Evolutionary conservation across 192 early-diverging fungal species (phyloP).

Genomic region (Linnemannia exigua): DNA sequence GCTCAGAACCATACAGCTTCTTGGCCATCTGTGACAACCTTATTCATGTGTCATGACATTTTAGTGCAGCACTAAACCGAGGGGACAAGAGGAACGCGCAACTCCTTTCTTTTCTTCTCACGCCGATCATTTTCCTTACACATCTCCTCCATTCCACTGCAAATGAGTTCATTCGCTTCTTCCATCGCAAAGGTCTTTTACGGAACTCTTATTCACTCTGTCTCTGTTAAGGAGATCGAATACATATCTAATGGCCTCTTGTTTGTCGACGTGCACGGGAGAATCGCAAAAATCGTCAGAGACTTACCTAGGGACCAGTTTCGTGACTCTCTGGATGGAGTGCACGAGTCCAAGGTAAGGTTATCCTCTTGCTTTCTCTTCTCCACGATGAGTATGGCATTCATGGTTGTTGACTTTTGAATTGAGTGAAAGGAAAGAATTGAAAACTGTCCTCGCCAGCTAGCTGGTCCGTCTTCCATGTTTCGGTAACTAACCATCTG

Average conservation of each 20-base stretch:
- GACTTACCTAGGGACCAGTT: neutral
- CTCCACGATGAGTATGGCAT: neutral
- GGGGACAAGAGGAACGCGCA: neutral
- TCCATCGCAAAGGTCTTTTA: slow-evolving; percentile 26
- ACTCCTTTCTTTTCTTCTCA: neutral
- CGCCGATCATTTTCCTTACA: neutral
- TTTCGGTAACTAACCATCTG: neutral
- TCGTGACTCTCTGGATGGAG: neutral
- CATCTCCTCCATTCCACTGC: neutral
- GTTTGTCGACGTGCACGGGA: slow-evolving; percentile 22
- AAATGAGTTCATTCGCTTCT: slow-evolving; percentile 8
- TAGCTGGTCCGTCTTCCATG: neutral
- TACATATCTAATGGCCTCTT: neutral
- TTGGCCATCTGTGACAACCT: no score
- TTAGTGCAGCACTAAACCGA: neutral
- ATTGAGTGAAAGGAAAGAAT: neutral
- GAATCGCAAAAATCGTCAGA: slow-evolving; percentile 9
- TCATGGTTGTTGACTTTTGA: neutral
- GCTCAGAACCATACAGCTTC: no score
- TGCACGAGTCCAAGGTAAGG: slow-evolving; percentile 17
- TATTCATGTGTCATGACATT: no score
- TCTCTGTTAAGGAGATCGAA: slow-evolving; percentile 21
- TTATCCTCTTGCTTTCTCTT: neutral
- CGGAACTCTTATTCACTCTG: slow-evolving; percentile 28
- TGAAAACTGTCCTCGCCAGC: neutral